phyloP scores from a whole-genome alignment of 768 basidiomycete species.

The Chalciporus chontae region DNA sequence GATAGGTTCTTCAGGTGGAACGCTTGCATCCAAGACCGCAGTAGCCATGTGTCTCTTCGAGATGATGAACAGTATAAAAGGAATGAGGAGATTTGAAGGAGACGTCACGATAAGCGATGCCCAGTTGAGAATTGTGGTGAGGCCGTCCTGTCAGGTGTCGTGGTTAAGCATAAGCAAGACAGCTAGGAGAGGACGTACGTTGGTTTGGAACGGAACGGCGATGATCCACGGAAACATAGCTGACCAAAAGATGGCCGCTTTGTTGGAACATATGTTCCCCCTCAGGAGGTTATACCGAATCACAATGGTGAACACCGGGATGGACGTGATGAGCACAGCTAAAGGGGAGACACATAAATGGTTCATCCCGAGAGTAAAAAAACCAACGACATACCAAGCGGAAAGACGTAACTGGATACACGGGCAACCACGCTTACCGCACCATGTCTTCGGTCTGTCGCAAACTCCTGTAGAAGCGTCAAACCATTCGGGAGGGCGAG shows the following conservation, averaged over 20 bases:
- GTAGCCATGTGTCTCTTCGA: constrained; percentile 20
- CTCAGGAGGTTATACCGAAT: constrained; percentile 24
- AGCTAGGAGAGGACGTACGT: constrained; percentile 10
- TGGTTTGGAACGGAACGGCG: constrained; percentile 24
- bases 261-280: constrained; percentile 23
- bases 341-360: not conserved
- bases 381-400: constrained; percentile 12
- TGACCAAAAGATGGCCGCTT: constrained; percentile 22
- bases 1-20: constrained; percentile 2
- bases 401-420: constrained; percentile 20
- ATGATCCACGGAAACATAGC: constrained; percentile 22
- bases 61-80: constrained; percentile 18
- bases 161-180: not conserved
- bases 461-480: constrained; percentile 19
- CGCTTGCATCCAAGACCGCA: constrained; percentile 14
- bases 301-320: constrained; percentile 23
- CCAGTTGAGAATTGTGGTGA: constrained; percentile 21
- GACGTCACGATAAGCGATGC: constrained; percentile 24
- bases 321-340: constrained; percentile 26
- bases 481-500: constrained; percentile 3
- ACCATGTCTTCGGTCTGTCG: constrained; percentile 2
- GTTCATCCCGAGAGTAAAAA: not conserved
- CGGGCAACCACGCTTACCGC: constrained; percentile 5
- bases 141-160: constrained; percentile 5
- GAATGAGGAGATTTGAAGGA: constrained; percentile 21